Conservation (phyloP, 768 basidiomycete genomes). For the Termitomyces sp. region DNA sequence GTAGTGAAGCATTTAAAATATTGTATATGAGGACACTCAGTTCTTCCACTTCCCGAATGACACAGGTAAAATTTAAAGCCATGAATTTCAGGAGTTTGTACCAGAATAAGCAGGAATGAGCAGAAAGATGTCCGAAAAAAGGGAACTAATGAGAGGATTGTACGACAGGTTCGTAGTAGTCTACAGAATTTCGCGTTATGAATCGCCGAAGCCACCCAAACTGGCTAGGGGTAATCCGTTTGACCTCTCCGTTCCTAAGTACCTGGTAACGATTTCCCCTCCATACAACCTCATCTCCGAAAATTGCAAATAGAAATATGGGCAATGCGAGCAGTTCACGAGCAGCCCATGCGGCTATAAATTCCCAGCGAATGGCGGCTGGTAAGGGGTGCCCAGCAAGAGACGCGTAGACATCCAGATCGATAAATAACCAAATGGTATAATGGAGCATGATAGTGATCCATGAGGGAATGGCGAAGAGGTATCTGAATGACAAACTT, state of each 20-base stretch:
- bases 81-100: neutral
- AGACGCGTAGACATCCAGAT: conserved; percentile 79
- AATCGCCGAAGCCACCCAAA: conserved; percentile 24
- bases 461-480: conserved; percentile 51
- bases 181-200: conserved; percentile 14
- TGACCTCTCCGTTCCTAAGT: conserved; percentile 68
- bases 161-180: conserved; percentile 28
- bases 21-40: too few species aligned
- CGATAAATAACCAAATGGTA: conserved; percentile 68
- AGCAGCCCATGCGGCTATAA: conserved; percentile 73
- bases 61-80: too few species aligned
- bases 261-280: conserved; percentile 79
- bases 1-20: too few species aligned
- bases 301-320: conserved; percentile 80
- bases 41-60: too few species aligned
- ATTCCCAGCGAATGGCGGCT: conserved; percentile 44
- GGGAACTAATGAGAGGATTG: neutral
- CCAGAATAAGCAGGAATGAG: too few species aligned
- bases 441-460: conserved; percentile 60
- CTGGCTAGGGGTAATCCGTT: conserved; percentile 21
- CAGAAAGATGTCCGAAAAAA: neutral
- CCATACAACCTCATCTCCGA: conserved; percentile 84
- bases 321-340: conserved; percentile 86
- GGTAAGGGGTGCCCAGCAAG: conserved; percentile 66
- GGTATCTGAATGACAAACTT: conserved; percentile 46